Conservation (phyloP, 768 basidiomycete genomes). For the Tricholoma hemisulphureum region DNA sequence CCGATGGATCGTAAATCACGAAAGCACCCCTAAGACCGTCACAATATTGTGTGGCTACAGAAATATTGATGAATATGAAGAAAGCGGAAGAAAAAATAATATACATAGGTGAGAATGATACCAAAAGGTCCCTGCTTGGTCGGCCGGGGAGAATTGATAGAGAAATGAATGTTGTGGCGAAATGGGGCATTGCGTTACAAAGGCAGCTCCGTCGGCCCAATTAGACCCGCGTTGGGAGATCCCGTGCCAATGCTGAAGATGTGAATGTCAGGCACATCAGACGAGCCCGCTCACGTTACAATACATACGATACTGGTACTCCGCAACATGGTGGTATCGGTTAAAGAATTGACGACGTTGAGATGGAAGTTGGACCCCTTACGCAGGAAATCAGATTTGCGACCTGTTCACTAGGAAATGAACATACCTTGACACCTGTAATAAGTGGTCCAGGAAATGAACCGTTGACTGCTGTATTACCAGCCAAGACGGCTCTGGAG, state of each 20-base stretch:
- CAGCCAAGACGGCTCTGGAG: conserved; percentile 25
- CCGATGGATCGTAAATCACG: conserved; percentile 34
- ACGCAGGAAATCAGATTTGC: neutral
- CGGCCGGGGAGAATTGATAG: conserved; percentile 36
- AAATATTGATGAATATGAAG: neutral
- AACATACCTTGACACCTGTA: conserved; percentile 21
- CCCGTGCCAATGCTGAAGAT: conserved; percentile 52
- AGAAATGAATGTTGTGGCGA: conserved; percentile 38
- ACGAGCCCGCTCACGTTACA: neutral
- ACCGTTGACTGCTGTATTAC: conserved; percentile 10
- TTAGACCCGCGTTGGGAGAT: conserved; percentile 41
- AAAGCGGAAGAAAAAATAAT: conserved; percentile 14
- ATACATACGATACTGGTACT: conserved; percentile 32
- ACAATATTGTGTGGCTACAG: conserved; percentile 36
- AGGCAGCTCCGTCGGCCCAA: conserved; percentile 43
- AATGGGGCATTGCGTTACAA: conserved; percentile 51
- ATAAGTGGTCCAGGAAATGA: conserved; percentile 27
- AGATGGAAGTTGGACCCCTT: conserved; percentile 38
- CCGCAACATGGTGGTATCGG: conserved; percentile 32
- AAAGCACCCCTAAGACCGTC: conserved; percentile 41
- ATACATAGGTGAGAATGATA: conserved; percentile 36
- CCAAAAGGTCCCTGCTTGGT: conserved; percentile 36
- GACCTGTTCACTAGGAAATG: neutral
- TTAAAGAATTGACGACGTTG: conserved; percentile 46
- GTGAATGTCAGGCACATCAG: too few species aligned